Evolutionary conservation across 768 basidiomycete species (phyloP).

Genomic region (Saitozyma sp.): DNA sequence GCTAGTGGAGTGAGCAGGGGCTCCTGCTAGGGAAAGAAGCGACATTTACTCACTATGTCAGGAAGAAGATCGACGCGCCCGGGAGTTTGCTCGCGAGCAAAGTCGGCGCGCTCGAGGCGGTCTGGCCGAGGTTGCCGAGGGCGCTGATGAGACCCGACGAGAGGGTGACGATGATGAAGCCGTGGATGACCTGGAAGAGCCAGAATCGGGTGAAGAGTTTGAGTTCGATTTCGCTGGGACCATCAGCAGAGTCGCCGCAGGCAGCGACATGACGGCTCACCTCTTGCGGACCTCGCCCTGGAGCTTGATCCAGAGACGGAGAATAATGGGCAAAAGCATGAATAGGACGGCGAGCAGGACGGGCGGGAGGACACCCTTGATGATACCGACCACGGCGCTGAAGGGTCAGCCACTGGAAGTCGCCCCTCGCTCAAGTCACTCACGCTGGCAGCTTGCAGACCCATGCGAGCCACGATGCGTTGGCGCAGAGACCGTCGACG

Average conservation of each 20-base stretch:
- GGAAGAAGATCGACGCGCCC: conserved; percentile 52
- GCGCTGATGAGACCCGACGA: conserved; percentile 49
- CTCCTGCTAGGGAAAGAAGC: background rate
- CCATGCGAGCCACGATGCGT: conserved; percentile 48
- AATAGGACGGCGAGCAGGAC: conserved; percentile 51
- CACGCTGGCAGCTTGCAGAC: conserved; percentile 38
- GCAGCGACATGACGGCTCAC: conserved; percentile 17
- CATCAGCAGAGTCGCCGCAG: conserved; percentile 1
- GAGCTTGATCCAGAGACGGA: conserved; percentile 43
- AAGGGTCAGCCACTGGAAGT: background rate
- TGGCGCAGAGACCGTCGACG: conserved; percentile 46
- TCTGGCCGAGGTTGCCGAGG: conserved; percentile 31
- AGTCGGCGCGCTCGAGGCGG: conserved; percentile 33
- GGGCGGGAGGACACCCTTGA: conserved; percentile 53
- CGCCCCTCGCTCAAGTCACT: too few relatives aligned
- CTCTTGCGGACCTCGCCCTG: conserved; percentile 48
- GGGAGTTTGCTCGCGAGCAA: conserved; percentile 48
- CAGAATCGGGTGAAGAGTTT: conserved; percentile 51
- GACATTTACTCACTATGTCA: conserved; percentile 44
- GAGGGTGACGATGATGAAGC: conserved; percentile 53
- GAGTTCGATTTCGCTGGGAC: conserved; percentile 47
- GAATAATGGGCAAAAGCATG: conserved; percentile 51
- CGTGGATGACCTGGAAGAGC: conserved; percentile 54
- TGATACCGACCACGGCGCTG: conserved; percentile 39
- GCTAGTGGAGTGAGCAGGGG: background rate